Conservation (phyloP, 805 yeast species). For the Limtongia smithiae region DNA sequence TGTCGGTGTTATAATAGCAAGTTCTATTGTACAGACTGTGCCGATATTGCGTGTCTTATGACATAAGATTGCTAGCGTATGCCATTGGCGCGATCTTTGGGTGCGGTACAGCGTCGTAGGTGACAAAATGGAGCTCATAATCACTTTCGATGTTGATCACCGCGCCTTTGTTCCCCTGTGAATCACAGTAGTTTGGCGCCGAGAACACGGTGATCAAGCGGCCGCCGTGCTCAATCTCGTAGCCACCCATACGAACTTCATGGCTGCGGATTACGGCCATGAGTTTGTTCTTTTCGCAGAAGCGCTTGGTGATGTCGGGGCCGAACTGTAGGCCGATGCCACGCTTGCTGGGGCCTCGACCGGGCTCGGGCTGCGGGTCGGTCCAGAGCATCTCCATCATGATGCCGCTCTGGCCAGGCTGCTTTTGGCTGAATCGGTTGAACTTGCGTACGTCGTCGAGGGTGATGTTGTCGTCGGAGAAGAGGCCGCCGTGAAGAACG, state of each 20-base stretch:
- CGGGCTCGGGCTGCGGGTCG: constrained; percentile 79
- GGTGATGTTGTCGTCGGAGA: constrained; percentile 69
- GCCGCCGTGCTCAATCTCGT: constrained; percentile 81
- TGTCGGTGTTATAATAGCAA: too few species aligned
- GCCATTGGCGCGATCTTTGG: constrained; percentile 89
- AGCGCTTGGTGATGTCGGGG: constrained; percentile 82
- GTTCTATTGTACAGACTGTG: too few species aligned
- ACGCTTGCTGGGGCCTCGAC: constrained; percentile 84
- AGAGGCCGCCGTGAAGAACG: constrained; percentile 94
- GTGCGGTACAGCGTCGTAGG: constrained; percentile 80
- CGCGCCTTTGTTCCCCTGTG: constrained; percentile 87
- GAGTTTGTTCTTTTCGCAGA: constrained; percentile 67
- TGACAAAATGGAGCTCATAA: constrained; percentile 44
- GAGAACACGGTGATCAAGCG: constrained; percentile 88
- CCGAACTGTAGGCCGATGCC: constrained; percentile 97
- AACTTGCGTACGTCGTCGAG: constrained; percentile 69
- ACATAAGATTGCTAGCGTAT: constrained; percentile 28
- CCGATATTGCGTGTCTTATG: not conserved
- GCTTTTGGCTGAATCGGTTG: constrained; percentile 59
- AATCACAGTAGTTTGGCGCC: constrained; percentile 90
- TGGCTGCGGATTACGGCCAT: constrained; percentile 87
- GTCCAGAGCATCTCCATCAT: constrained; percentile 98
- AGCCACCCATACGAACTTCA: constrained; percentile 91
- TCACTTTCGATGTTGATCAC: constrained; percentile 67
- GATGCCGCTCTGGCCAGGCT: constrained; percentile 86